A percentile compares a stretch with the other conserved stretches of the same genome.
phyloP scores from a whole-genome alignment of 805 yeast genomes.

The Wickerhamomyces bisporus region DNA sequence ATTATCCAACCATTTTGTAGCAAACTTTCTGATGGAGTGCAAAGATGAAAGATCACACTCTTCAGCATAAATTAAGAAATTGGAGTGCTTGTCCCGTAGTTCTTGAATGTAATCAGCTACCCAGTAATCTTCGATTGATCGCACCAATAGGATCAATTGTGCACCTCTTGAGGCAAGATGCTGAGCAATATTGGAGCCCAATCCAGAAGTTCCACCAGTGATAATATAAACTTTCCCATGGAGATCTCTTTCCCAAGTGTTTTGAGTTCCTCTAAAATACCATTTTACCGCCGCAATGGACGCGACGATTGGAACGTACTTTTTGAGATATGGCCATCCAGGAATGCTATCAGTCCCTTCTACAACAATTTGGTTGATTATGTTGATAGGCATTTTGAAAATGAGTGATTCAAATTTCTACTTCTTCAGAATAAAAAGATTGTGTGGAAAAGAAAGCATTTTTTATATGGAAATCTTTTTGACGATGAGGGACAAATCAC shows the following conservation, averaged over 20 bases:
- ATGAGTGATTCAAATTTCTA: neutral
- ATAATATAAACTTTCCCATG: conserved; percentile 83
- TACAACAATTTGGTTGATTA: conserved; percentile 57
- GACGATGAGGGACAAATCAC: too few relatives aligned
- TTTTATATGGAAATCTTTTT: too few relatives aligned
- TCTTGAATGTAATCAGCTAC: conserved; percentile 73
- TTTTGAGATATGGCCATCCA: conserved; percentile 56
- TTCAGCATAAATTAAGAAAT: conserved; percentile 84
- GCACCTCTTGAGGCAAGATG: conserved; percentile 83
- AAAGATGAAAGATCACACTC: conserved; percentile 75
- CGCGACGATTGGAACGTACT: conserved; percentile 51
- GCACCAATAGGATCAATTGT: conserved; percentile 68
- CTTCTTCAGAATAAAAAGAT: neutral
- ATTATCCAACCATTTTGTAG: conserved; percentile 91
- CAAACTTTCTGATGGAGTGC: conserved; percentile 77
- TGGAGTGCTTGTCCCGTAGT: conserved; percentile 62
- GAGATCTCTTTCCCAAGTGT: conserved; percentile 89
- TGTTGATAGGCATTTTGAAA: conserved; percentile 73
- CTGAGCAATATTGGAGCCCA: conserved; percentile 71
- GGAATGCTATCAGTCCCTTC: conserved; percentile 80
- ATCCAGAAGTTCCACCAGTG: conserved; percentile 93
- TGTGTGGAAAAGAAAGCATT: too few relatives aligned
- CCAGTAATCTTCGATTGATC: conserved; percentile 68
- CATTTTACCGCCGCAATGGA: conserved; percentile 50
- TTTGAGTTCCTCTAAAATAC: conserved; percentile 72